Evolutionary conservation across 192 early-diverging fungal species (phyloP).

Genomic region (Coemansia sp.): DNA sequence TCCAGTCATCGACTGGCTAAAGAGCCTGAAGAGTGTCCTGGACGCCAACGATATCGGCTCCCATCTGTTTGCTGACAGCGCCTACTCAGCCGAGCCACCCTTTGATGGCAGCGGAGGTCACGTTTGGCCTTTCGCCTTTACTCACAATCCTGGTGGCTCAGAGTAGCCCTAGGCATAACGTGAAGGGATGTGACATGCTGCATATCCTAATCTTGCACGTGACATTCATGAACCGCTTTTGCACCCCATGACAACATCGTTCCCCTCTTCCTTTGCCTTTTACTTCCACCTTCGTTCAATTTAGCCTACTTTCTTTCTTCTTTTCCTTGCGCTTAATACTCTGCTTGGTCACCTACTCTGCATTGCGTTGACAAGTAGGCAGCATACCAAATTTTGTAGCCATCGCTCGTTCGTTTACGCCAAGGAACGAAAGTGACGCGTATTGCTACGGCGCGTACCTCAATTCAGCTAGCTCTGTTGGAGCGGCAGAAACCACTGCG

Average conservation of each 20-base stretch:
- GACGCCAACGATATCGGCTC: slow-evolving; percentile 4
- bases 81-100: background rate
- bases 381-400: background rate
- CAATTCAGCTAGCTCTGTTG: background rate
- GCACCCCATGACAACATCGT: background rate
- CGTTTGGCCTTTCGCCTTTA: background rate
- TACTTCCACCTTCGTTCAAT: background rate
- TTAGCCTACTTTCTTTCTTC: background rate
- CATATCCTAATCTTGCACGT: background rate
- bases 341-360: background rate
- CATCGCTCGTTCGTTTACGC: background rate
- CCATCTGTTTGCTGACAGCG: background rate
- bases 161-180: background rate
- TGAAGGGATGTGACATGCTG: too few relatives aligned
- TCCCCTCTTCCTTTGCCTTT: background rate
- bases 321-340: background rate
- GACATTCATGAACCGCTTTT: background rate
- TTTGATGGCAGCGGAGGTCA: background rate
- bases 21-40: slow-evolving; percentile 7
- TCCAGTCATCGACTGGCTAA: slow-evolving; percentile 21
- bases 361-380: background rate
- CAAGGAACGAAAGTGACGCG: background rate
- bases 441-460: background rate
- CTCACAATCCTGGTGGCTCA: background rate
- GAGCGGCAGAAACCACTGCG: background rate